A percentile compares a stretch with the other conserved stretches of the same genome.
Conservation (phyloP, 495 filamentous ascomycete genomes). For the Acidomyces sp. region DNA sequence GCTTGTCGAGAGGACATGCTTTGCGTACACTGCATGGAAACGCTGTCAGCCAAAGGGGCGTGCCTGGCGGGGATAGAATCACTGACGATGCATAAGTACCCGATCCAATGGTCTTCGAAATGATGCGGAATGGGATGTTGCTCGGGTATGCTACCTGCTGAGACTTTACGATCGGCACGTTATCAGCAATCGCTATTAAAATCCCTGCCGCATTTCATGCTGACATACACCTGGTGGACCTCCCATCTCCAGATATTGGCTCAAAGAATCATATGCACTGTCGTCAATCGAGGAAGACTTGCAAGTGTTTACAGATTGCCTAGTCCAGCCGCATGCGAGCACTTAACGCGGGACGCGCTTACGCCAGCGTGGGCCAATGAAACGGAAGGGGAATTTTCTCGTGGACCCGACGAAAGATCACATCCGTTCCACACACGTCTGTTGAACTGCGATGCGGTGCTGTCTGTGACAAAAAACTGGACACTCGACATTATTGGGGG, state of each 20-base stretch:
- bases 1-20: conserved; percentile 55
- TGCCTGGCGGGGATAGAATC: neutral
- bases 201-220: too few relatives aligned
- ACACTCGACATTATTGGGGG: too few relatives aligned
- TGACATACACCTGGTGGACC: conserved; percentile 13
- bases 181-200: neutral
- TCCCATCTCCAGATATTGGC: conserved; percentile 1
- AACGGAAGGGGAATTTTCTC: too few relatives aligned
- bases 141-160: conserved; percentile 77
- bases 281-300: too few relatives aligned
- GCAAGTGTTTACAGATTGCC: too few relatives aligned
- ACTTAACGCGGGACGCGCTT: too few relatives aligned
- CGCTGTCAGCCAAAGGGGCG: conserved; percentile 4
- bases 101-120: conserved; percentile 90
- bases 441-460: too few relatives aligned
- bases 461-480: too few relatives aligned
- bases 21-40: conserved; percentile 70
- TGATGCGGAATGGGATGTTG: conserved; percentile 82
- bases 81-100: conserved; percentile 94
- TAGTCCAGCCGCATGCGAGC: too few relatives aligned
- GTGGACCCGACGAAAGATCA: too few relatives aligned
- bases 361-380: too few relatives aligned
- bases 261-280: neutral
- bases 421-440: too few relatives aligned
- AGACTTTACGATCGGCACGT: conserved; percentile 40